These are phyloP conservation scores for Phytophthora chlamydospora DNA, from an alignment of 352 stramenopile species.

Conservation along the genomic window DNA sequence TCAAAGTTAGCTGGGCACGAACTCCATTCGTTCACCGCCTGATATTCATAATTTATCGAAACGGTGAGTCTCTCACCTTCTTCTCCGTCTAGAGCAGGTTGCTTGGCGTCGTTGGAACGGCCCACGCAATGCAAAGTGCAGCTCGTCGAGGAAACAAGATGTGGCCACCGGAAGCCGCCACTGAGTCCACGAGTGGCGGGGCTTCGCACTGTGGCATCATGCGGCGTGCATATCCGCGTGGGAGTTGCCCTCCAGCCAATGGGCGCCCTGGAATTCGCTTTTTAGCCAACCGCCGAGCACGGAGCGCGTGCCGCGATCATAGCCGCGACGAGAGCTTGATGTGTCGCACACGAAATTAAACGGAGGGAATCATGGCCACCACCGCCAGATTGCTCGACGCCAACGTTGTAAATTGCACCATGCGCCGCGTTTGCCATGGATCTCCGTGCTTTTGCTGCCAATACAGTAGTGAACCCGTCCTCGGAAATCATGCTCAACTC, in stretches of 20 bases:
- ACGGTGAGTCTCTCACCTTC: too few species aligned
- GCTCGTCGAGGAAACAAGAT: constrained; percentile 23
- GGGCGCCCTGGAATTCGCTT: not conserved
- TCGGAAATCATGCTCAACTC: too few species aligned
- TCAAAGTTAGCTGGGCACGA: too few species aligned
- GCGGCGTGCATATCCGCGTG: constrained; percentile 1
- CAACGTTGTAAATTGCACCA: too few species aligned
- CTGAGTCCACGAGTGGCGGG: constrained; percentile 14
- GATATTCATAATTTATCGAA: too few species aligned
- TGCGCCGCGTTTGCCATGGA: too few species aligned
- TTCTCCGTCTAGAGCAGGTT: too few species aligned
- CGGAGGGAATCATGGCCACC: not conserved
- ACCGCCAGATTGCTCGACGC: not conserved
- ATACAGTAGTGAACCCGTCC: too few species aligned
- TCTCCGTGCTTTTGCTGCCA: too few species aligned
- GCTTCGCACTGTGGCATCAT: constrained; percentile 37
- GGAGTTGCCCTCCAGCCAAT: constrained; percentile 27
- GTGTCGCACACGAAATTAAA: constrained; percentile 12
- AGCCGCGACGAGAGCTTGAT: constrained; percentile 14
- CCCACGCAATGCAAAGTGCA: constrained; percentile 19
- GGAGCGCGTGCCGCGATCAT: constrained; percentile 30
- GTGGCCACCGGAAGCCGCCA: constrained; percentile 27
- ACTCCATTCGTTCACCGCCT: constrained; percentile 1
- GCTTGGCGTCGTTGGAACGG: not conserved
- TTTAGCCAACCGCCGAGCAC: constrained; percentile 6